Conservation (phyloP, 305 asterid species). For the Euphrasia arctica region DNA sequence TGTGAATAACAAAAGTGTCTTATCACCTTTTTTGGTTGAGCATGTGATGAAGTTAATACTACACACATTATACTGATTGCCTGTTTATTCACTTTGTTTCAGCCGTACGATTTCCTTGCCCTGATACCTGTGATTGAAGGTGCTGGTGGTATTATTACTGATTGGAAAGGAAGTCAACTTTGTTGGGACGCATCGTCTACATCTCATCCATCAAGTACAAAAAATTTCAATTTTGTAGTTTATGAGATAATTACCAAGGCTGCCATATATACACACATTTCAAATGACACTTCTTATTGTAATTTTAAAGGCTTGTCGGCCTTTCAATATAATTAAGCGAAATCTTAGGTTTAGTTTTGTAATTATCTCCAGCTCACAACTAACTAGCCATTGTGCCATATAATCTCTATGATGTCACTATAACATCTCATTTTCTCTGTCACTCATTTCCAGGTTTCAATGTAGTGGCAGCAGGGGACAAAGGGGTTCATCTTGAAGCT, state of each 20-base stretch:
- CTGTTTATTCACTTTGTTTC: conserved; percentile 21
- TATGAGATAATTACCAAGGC: background rate
- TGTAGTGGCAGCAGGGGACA: conserved; percentile 86
- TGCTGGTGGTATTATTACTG: conserved; percentile 86
- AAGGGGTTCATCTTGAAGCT: conserved; percentile 58
- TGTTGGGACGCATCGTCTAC: conserved; percentile 79
- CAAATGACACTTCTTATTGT: background rate
- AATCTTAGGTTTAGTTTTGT: background rate
- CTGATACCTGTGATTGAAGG: conserved; percentile 93
- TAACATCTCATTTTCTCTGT: background rate
- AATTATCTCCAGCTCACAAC: background rate
- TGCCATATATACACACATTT: no score
- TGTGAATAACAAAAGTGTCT: conserved; percentile 3
- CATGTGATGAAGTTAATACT: background rate
- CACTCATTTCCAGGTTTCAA: conserved; percentile 56
- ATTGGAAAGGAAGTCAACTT: conserved; percentile 81
- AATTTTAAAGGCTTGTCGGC: background rate
- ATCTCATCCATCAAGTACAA: conserved; percentile 62
- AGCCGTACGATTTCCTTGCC: conserved; percentile 96
- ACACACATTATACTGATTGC: conserved; percentile 21
- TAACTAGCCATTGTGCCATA: background rate
- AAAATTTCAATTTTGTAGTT: background rate
- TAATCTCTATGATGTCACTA: background rate
- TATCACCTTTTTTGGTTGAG: conserved; percentile 17
- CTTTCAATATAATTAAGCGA: background rate